Percentiles rank a stretch among this genome's conserved stretches.
These are phyloP conservation scores for Leccinum laetum DNA, from an alignment of 1,284 basidiomycete species.

Conservation along the genomic window DNA sequence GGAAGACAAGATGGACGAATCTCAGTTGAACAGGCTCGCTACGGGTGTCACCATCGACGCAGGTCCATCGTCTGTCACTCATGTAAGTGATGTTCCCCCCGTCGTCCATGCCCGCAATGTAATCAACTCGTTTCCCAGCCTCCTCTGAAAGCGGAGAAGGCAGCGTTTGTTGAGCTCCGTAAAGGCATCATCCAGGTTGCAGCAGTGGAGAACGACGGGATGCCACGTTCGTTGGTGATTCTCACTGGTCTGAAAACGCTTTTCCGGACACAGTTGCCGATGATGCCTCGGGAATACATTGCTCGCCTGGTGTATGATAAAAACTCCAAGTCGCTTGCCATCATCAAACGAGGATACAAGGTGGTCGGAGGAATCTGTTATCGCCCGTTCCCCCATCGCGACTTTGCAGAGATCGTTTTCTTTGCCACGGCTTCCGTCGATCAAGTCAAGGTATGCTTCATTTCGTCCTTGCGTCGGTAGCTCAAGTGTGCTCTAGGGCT, in stretches of 20 bases:
- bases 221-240: conserved; percentile 79
- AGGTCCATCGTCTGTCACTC: conserved; percentile 45
- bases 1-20: conserved; percentile 78
- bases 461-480: background rate
- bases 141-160: conserved; percentile 64
- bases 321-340: conserved; percentile 91
- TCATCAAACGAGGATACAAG: conserved; percentile 94
- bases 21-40: conserved; percentile 68
- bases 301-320: conserved; percentile 93
- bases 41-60: conserved; percentile 82
- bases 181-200: conserved; percentile 85
- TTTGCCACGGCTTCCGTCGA: conserved; percentile 97
- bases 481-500: conserved; percentile 61
- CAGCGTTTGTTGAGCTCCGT: conserved; percentile 82
- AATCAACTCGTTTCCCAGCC: conserved; percentile 37
- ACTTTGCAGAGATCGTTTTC: conserved; percentile 99
- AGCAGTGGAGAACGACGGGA: conserved; percentile 84
- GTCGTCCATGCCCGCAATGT: background rate
- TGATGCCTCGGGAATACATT: conserved; percentile 99
- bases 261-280: conserved; percentile 97
- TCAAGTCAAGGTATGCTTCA: conserved; percentile 86
- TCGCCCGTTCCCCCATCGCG: conserved; percentile 92
- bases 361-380: conserved; percentile 99
- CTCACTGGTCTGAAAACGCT: conserved; percentile 95
- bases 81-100: conserved; percentile 37